Base-by-base conservation (phyloP, 2,329 filamentous ascomycete genomes). In the Talaromyces sp. region DNA sequence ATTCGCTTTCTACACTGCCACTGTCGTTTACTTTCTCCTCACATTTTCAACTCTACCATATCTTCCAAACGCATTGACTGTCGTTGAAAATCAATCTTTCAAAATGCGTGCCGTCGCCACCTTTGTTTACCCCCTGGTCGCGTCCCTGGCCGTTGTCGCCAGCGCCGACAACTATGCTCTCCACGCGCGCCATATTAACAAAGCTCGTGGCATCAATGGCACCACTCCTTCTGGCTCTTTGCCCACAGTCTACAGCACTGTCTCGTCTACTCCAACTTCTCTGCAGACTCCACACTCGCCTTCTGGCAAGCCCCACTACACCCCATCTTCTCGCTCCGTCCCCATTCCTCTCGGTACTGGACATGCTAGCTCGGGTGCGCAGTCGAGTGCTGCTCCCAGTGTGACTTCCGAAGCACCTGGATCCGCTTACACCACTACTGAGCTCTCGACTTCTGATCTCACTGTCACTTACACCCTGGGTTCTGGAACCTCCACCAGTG, bases 391-490 rank as follows among this genome's bases (percentile, higher is more conserved):
- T 30, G 50, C 36, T 20, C 41, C 51, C 30, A 52, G 45, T 27
- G 40, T 19, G 35, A 30, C 17, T 9, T 30, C 33, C 32, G 24
- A 24, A 11, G 7, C 29, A 24, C 4, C 29, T 36, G 43, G 29
- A 14, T n/a, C 16, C n/a, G 22, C 11, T 24, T 24, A 19, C 33
- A 59, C 62, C 20, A 41, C n/a, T n/a, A n/a, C 32, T 17, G 42
- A 30, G 13, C 1, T 17, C 29, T 49, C 61, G 43, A 62, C 61
- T 22, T 52, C 59, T 27, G 67, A 66, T 51, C 39, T 71, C 53
- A 70, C 66, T 29, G 35, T 76, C 37, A 74, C 73, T 43, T 75
- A 75, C 66, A 76, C 73, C n/a, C 47, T 72, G 29, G 70, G 69
- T 32, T 58, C 68, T 40, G 72, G 72, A 36, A 63, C 64, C 19